phyloP scores from a whole-genome alignment of 208 protist genomes.

The Phytomonas serpens region DNA sequence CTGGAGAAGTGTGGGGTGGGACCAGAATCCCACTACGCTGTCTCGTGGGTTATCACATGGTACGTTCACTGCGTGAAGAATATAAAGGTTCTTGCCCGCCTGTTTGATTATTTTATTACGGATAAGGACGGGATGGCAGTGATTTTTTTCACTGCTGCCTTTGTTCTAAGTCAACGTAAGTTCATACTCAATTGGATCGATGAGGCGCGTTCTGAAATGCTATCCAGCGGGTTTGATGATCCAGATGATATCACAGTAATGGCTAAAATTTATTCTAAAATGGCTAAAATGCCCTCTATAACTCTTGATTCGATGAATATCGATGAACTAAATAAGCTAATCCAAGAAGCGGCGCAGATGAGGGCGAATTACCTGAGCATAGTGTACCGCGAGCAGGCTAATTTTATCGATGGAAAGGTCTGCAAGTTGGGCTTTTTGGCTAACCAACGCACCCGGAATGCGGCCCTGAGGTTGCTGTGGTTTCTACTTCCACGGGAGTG shows the following conservation, averaged over 20 bases:
- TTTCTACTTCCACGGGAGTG: constrained; percentile 60
- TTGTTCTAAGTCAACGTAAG: constrained; percentile 45
- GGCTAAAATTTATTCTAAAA: constrained; percentile 56
- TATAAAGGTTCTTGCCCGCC: constrained; percentile 26
- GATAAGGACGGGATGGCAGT: constrained; percentile 40
- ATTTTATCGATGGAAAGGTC: constrained; percentile 51
- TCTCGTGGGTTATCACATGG: constrained; percentile 87
- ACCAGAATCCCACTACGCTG: constrained; percentile 80
- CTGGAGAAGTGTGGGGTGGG: constrained; percentile 66
- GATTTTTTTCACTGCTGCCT: constrained; percentile 71
- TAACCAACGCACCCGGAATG: constrained; percentile 52
- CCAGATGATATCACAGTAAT: constrained; percentile 45
- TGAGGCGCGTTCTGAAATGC: constrained; percentile 22
- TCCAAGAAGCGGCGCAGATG: constrained; percentile 24
- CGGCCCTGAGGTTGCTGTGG: constrained; percentile 63
- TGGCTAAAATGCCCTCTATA: constrained; percentile 37
- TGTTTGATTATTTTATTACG: constrained; percentile 73
- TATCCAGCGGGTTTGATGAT: constrained; percentile 12
- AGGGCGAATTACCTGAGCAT: constrained; percentile 18
- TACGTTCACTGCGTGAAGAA: constrained; percentile 55
- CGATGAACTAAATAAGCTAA: constrained; percentile 27
- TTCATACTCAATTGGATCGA: constrained; percentile 40
- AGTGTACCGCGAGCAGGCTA: constrained; percentile 22
- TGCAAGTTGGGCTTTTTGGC: constrained; percentile 48
- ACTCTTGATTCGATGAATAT: constrained; percentile 24